A percentile compares a stretch with the other conserved stretches of the same genome.
These are phyloP conservation scores for Beauveria australis DNA, from an alignment of 2,329 filamentous ascomycete species.

Conservation along the genomic window DNA sequence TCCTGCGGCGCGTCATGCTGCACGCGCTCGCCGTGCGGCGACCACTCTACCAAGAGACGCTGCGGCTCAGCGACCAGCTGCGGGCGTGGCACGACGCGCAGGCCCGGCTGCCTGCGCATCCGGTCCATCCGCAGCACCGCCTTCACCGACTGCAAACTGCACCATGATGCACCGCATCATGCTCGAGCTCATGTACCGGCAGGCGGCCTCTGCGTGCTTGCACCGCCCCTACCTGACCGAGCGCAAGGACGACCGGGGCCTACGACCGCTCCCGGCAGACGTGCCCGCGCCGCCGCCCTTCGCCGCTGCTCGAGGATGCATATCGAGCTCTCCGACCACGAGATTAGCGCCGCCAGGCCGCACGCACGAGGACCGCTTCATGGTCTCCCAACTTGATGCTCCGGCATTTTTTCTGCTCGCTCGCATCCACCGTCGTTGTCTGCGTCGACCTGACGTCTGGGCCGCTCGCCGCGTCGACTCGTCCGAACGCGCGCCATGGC, in stretches of 20 bases:
- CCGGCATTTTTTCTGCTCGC: conserved; percentile 50
- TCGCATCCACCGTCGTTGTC: too few species aligned
- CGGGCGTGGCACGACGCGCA: conserved; percentile 27
- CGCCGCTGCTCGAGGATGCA: conserved; percentile 36
- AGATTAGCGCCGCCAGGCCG: conserved; percentile 39
- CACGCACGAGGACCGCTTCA: conserved; percentile 43
- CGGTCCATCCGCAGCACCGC: conserved; percentile 33
- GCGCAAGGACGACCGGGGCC: conserved; percentile 27
- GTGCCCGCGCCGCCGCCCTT: conserved; percentile 36
- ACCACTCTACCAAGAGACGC: conserved; percentile 26
- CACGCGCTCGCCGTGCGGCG: conserved; percentile 30
- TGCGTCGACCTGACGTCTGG: too few species aligned
- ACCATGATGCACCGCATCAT: conserved; percentile 41
- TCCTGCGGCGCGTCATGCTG: conserved; percentile 35
- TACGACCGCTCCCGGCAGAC: conserved; percentile 32
- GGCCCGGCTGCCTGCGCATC: conserved; percentile 31
- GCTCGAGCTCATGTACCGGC: conserved; percentile 39
- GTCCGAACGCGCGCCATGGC: conserved; percentile 36
- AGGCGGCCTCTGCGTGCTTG: conserved; percentile 42
- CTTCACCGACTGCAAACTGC: conserved; percentile 33
- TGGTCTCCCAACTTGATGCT: conserved; percentile 43
- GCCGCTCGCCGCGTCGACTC: conserved; percentile 28
- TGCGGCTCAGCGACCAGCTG: conserved; percentile 32
- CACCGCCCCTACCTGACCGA: conserved; percentile 39
- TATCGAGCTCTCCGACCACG: conserved; percentile 36